Base-by-base conservation (phyloP, 2,329 filamentous ascomycete species). In the Diaporthe sp. region DNA sequence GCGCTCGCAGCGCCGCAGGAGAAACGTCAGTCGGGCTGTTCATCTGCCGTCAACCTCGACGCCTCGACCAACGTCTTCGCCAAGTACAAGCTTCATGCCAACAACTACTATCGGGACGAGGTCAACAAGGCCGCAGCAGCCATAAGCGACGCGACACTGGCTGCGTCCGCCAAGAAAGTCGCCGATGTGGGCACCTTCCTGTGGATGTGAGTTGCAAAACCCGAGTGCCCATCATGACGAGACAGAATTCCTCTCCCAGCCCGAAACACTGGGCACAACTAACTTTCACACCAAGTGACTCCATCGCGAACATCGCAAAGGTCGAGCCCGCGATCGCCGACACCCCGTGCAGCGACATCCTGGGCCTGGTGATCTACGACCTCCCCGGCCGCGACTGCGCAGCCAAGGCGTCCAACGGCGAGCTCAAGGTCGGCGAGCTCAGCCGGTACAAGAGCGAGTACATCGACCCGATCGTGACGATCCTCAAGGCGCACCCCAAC, bases 351-450 rank as follows among this genome's bases (percentile, higher is more conserved):
- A 74, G 80, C 66, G 70, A 85, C 76, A 84, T 85, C 78, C 79
- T 85, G 68, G 84, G 83, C 74, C 79, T 92, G 71, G 90, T 92
- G 72, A 88, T 92, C 71, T 92, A 92, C 81, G 88, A 92, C 80
- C 83, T 92, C 17, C 91, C 91, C 58, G 90, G 91, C 78, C 88
- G 90, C 80, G 91, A 92, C 80, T 92, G 91, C 79, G 87, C 90
- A 19, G 91, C 91, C 67, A 84, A 89, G 78, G 90, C 90, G 19
- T 92, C 90, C 76, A 92, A 92, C 79, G 90, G 91, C 75, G 90
- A 92, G 81, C 87, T 90, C 60, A 83, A 85, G 28, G 88, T 91
- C 74, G 89, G 87, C 74, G 82, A 91, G 73, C 82, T 87, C 68
- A 84, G 68, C 77, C 79, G 77, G 77, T 86, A 86, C 82, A 85